Evolutionary conservation across 2,329 filamentous ascomycete species (phyloP).

Genomic region (Torrubiella hemipterigena): DNA sequence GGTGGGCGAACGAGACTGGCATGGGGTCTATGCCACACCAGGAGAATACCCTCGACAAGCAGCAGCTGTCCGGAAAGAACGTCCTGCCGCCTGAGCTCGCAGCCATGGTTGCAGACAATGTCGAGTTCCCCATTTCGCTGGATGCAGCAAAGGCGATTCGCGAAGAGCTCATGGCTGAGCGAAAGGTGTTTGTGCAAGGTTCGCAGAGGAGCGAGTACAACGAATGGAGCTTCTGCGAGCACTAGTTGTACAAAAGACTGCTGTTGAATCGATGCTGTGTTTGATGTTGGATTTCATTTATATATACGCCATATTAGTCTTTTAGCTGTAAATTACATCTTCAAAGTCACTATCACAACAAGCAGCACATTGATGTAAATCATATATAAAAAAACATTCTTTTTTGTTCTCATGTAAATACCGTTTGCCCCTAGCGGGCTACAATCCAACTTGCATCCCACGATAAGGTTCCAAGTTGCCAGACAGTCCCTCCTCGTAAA

Average conservation of each 20-base stretch:
- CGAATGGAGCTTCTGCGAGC: conserved; percentile 6
- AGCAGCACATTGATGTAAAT: too few relatives aligned
- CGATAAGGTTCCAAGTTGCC: too few relatives aligned
- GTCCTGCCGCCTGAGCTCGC: conserved; percentile 1
- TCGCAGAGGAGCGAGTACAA: background rate
- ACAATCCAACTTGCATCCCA: too few relatives aligned
- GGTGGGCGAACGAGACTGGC: conserved; percentile 15
- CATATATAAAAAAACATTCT: too few relatives aligned
- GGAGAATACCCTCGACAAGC: background rate
- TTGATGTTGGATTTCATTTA: too few relatives aligned
- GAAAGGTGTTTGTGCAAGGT: background rate
- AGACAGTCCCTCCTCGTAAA: too few relatives aligned
- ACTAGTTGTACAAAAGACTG: conserved; percentile 2
- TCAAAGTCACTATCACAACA: too few relatives aligned
- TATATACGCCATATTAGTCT: too few relatives aligned
- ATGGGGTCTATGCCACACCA: background rate
- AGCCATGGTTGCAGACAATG: conserved; percentile 1
- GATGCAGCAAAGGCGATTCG: conserved; percentile 2
- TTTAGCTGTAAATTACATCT: background rate
- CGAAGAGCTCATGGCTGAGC: conserved; percentile 4
- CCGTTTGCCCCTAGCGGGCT: too few relatives aligned
- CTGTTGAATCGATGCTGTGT: too few relatives aligned
- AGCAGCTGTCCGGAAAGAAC: background rate
- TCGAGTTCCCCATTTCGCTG: conserved; percentile 1
- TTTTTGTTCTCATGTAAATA: too few relatives aligned